Base-by-base conservation (phyloP, 192 early-diverging fungal species). In the Geranomyces variabilis region DNA sequence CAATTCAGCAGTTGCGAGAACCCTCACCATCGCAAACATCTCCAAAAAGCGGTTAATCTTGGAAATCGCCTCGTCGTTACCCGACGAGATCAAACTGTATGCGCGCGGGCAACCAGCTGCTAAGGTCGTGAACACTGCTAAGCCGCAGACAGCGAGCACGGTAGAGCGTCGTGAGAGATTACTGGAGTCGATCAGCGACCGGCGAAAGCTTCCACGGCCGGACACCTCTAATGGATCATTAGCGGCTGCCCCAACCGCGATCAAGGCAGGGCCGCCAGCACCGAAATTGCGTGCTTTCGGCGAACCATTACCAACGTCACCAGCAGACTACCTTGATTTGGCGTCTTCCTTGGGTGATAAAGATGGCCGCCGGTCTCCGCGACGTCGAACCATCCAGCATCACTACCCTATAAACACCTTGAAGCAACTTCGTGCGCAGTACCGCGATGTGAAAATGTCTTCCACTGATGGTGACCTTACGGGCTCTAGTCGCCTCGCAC, bases 1-100 rank as follows among this genome's bases (percentile, higher is more conserved):
- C n/a, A 94, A 94, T 69, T 82, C 94, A 21, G 84, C 92, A 0
- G 88, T 82, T 5, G 66, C 96, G 15, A 87, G 95, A 13, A 87
- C 87, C 9, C 89, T 97, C 65, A 87, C 84, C 5, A 90, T 99
- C 41, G 92, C 91, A 58, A 99, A 97, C 70, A 90, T 95, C 43
- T 93, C 86, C 0, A 75, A 79, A 56, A 80, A 83, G 73, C 63
- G 71, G 45, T 69, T 88, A 17, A 65, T 77, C 3, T 34, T 88
- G 24, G 76, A 78, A 55, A 17, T 88, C 26, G 65, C 76, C 2
- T 76, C 81, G 5, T 84, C 84, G 13, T 29, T 79, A 44, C 80
- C 81, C 3, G 83, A 81, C 10, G 84, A 86, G 26, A 74, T 86
- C n/a, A 33, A 56, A 30, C 75, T 81, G 6, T 86, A 74, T 66